A percentile compares a stretch with the other conserved stretches of the same genome.
These are phyloP conservation scores for Zymoseptoria passerinii DNA, from an alignment of 2,329 filamentous ascomycete species.

Conservation along the genomic window DNA sequence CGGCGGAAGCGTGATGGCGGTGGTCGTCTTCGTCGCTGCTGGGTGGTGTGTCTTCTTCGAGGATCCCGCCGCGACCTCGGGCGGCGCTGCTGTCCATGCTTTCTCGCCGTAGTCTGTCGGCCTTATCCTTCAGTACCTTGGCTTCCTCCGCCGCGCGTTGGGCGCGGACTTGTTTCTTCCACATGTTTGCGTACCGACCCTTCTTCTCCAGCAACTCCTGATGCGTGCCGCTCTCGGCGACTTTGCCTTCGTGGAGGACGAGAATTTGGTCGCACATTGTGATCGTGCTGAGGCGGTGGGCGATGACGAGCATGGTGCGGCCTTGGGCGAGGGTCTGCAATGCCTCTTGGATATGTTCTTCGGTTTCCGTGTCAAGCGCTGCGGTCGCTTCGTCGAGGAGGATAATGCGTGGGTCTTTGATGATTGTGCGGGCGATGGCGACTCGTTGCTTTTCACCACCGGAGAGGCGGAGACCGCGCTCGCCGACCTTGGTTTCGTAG, in stretches of 20 bases:
- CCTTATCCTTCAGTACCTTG: constrained; percentile 42
- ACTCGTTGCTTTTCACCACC: constrained; percentile 92
- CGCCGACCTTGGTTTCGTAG: constrained; percentile 84
- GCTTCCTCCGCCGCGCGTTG: constrained; percentile 44
- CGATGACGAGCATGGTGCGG: constrained; percentile 90
- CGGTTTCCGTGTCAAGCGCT: constrained; percentile 82
- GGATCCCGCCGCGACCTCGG: constrained; percentile 12
- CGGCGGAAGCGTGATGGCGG: neutral
- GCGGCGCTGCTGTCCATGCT: constrained; percentile 38
- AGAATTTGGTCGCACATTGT: constrained; percentile 49
- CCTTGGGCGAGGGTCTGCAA: constrained; percentile 73
- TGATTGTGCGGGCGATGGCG: constrained; percentile 83
- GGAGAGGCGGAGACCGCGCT: constrained; percentile 76
- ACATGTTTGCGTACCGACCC: constrained; percentile 43
- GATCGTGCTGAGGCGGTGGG: constrained; percentile 56
- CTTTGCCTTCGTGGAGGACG: constrained; percentile 45
- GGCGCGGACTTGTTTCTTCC: constrained; percentile 45
- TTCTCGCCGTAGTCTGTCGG: constrained; percentile 40
- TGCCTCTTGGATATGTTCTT: constrained; percentile 85
- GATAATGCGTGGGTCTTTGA: constrained; percentile 87
- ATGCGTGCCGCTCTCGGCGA: constrained; percentile 45
- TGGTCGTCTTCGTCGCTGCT: constrained; percentile 32
- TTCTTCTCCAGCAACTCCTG: constrained; percentile 41
- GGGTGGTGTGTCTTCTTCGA: constrained; percentile 17
- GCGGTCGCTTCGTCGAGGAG: constrained; percentile 91